Percentiles rank a stretch among this genome's conserved stretches.
These are phyloP conservation scores for Clonostachys byssicola DNA, from an alignment of 2,329 filamentous ascomycete species.

Conservation along the genomic window DNA sequence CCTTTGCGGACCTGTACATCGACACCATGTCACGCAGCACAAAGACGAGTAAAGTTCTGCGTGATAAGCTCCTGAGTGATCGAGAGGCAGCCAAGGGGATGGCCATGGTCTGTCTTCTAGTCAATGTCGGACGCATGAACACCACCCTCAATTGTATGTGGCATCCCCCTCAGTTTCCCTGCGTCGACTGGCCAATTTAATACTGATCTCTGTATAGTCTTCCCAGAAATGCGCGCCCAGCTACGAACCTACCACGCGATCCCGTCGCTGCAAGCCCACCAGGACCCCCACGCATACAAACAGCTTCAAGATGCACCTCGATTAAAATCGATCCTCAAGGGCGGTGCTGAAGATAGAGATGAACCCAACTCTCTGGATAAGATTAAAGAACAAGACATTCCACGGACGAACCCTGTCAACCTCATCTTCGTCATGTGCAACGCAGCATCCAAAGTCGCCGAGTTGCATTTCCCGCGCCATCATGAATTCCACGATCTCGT, in stretches of 20 bases:
- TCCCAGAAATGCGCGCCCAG: constrained; percentile 98
- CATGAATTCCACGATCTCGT: constrained; percentile 95
- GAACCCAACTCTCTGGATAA: constrained; percentile 83
- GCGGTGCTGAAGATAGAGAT: constrained; percentile 82
- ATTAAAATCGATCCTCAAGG: constrained; percentile 95
- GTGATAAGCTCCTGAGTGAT: constrained; percentile 93
- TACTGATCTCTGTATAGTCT: constrained; percentile 61
- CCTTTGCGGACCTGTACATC: constrained; percentile 94
- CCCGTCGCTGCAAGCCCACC: constrained; percentile 88
- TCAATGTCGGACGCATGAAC: constrained; percentile 98
- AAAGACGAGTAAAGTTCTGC: constrained; percentile 97
- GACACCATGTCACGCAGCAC: constrained; percentile 98
- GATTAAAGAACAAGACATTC: constrained; percentile 60
- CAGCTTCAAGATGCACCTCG: constrained; percentile 95
- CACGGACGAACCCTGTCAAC: constrained; percentile 93
- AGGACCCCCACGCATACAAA: constrained; percentile 95
- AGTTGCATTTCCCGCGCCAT: constrained; percentile 80
- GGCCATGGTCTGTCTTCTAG: constrained; percentile 97
- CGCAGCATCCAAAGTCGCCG: constrained; percentile 85
- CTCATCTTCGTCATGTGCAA: constrained; percentile 92
- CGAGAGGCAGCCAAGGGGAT: constrained; percentile 91
- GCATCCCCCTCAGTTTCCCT: constrained; percentile 1
- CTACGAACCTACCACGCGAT: constrained; percentile 97
- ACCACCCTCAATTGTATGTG: constrained; percentile 90
- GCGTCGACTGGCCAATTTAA: neutral